Percentiles rank a stretch among this genome's conserved stretches.
Conservation (phyloP, 1,139 yeast genomes). For the Yamadazyma aaseri region DNA sequence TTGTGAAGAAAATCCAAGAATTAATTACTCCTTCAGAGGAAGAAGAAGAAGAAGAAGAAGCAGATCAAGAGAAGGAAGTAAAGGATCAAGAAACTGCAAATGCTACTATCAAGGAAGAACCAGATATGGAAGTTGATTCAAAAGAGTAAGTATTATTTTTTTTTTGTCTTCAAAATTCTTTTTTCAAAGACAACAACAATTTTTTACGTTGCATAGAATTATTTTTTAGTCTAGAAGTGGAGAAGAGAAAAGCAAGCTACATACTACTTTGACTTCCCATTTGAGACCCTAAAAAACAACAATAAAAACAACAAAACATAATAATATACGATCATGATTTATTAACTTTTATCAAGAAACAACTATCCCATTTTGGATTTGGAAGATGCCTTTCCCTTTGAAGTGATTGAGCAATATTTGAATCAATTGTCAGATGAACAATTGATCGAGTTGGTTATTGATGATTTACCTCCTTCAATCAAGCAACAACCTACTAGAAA, state of each 20-base stretch:
- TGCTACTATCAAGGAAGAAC: too few relatives aligned
- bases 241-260: too few relatives aligned
- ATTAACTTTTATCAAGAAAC: conserved; percentile 10
- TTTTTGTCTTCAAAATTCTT: too few relatives aligned
- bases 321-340: conserved; percentile 2
- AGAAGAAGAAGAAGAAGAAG: conserved; percentile 46
- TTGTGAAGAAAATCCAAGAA: conserved; percentile 52
- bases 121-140: conserved; percentile 2
- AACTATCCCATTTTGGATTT: conserved; percentile 9
- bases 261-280: too few relatives aligned
- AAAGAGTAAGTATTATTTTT: conserved; percentile 7
- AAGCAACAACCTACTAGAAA: conserved; percentile 33
- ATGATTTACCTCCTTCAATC: conserved; percentile 44
- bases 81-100: conserved; percentile 17
- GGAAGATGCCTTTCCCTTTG: conserved; percentile 38
- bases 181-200: too few relatives aligned
- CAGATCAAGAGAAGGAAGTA: conserved; percentile 19
- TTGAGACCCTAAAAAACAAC: not conserved
- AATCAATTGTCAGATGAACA: conserved; percentile 34
- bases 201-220: too few relatives aligned
- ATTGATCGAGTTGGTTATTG: conserved; percentile 34
- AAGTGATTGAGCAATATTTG: conserved; percentile 40
- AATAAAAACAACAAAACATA: not conserved
- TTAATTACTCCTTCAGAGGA: conserved; percentile 47
- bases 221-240: too few relatives aligned